These are phyloP conservation scores for Talaromyces sp. DNA, from an alignment of 2,329 filamentous ascomycete species.

Conservation along the genomic window DNA sequence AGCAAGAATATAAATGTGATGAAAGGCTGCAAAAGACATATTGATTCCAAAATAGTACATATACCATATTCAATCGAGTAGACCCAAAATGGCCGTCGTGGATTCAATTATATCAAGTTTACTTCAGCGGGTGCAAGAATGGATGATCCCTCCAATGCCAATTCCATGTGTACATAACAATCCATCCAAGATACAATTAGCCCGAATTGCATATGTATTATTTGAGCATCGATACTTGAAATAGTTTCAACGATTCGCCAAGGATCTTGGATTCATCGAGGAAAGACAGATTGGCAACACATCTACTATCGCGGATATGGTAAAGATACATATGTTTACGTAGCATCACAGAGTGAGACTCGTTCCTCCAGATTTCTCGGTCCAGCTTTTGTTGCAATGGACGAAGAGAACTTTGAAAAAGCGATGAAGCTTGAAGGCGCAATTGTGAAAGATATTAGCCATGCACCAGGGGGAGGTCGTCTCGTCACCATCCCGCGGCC, in stretches of 20 bases:
- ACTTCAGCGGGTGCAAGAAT: conserved; percentile 20
- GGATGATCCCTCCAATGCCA: conserved; percentile 18
- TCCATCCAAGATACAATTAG: conserved; percentile 27
- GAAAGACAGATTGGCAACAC: conserved; percentile 34
- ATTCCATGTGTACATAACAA: conserved; percentile 25
- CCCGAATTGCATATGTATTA: conserved; percentile 29
- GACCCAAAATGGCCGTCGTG: conserved; percentile 1
- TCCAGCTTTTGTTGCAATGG: conserved; percentile 57
- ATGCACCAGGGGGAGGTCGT: conserved; percentile 24
- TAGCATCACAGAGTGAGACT: conserved; percentile 52
- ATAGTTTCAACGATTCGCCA: conserved; percentile 26
- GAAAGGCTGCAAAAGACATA: background rate
- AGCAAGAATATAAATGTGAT: background rate
- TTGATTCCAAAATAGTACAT: background rate
- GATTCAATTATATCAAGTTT: conserved; percentile 21
- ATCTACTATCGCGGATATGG: conserved; percentile 63
- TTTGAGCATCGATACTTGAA: conserved; percentile 32
- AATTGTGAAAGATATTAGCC: conserved; percentile 49
- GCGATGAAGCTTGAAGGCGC: conserved; percentile 51
- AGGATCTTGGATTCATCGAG: conserved; percentile 33
- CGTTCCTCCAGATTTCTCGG: conserved; percentile 54
- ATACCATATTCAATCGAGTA: background rate
- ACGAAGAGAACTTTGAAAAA: conserved; percentile 53
- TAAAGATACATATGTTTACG: conserved; percentile 58
- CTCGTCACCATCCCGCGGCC: conserved; percentile 38